Evolutionary conservation across 148 eudicot genomes (phyloP), one percentile per base, ranked within the genome.

Genomic region (Fallopia convolvulus): DNA sequence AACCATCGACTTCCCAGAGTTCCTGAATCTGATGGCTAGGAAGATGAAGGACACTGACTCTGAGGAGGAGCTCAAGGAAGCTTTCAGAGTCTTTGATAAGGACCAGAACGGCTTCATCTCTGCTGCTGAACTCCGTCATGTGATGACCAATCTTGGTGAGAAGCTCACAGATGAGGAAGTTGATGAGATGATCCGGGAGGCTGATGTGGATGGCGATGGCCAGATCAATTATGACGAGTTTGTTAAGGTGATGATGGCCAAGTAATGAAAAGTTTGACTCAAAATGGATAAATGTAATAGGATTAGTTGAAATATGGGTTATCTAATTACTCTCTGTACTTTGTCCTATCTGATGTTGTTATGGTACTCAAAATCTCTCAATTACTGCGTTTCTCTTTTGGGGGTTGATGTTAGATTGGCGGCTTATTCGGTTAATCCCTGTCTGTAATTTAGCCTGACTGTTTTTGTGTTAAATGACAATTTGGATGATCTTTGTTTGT

Each of bases 31-130:
- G 74, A 90, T 90, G 93, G 93, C 93, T 48, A 78, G 90, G 53
- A 90, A 90, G 85, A 90, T 90, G 94, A 90, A 90, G 79, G 94
- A 90, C 81, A 90, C 94, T 0, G 94, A 90, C 77, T 90, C 94
- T 8, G 94, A 90, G 84, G 94, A 90, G 80, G 94, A 90, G 78
- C 84, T 90, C 39, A 90, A 90, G 78, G 94, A 90, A 78, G 94
- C 94, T 13, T 90, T 90, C 87, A 86, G 94, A n/a, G 94, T 90
- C 6, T 90, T 90, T 5, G 94, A 90, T 86, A 90, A 90, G 89
- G 94, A 90, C 68, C 94, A 90, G 77, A 90, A 90, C 41, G 94
- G 94, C 40, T 90, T 90, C 83, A 90, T 88, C 76, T 90, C 94
- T 23, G 94, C 94, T 76, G 94, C 91, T 50, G 94, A 90, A 85